A percentile compares a stretch with the other conserved stretches of the same genome.
phyloP scores from a whole-genome alignment of 306 rosid genomes.

The Cicer chorassanicum region DNA sequence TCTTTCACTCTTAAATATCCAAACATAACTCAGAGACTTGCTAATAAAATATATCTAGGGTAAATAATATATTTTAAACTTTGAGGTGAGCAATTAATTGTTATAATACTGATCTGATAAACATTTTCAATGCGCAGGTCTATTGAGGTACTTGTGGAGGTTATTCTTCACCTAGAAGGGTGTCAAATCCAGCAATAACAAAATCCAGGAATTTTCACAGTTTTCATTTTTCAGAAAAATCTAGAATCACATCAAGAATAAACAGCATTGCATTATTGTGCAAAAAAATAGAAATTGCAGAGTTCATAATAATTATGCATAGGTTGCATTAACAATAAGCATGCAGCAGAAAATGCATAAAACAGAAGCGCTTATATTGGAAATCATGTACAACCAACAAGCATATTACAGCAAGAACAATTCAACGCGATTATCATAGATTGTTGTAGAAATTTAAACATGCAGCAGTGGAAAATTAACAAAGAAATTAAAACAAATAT shows the following conservation, averaged over 20 bases:
- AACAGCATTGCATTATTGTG: background rate
- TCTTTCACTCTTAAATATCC: background rate
- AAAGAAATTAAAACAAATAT: too few species aligned
- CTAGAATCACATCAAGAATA: too few species aligned
- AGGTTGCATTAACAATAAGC: background rate
- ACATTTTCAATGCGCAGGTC: conserved; percentile 6
- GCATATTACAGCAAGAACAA: too few species aligned
- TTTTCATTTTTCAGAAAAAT: too few species aligned
- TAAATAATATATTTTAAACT: background rate
- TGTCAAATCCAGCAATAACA: background rate
- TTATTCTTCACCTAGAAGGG: background rate
- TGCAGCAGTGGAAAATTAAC: too few species aligned
- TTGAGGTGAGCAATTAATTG: background rate
- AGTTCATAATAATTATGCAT: background rate
- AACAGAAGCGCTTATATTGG: too few species aligned
- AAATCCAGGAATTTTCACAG: background rate
- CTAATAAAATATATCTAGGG: background rate
- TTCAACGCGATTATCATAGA: too few species aligned
- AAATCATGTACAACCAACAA: too few species aligned
- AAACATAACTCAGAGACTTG: background rate
- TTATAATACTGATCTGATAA: background rate
- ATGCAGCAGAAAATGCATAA: background rate
- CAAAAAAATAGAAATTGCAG: background rate
- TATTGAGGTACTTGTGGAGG: background rate
- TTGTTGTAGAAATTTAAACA: too few species aligned